Percentiles rank a stretch among this genome's conserved stretches.
These are phyloP conservation scores for Fusarium chaquense DNA, from an alignment of 2,329 filamentous ascomycete species.

Conservation along the genomic window DNA sequence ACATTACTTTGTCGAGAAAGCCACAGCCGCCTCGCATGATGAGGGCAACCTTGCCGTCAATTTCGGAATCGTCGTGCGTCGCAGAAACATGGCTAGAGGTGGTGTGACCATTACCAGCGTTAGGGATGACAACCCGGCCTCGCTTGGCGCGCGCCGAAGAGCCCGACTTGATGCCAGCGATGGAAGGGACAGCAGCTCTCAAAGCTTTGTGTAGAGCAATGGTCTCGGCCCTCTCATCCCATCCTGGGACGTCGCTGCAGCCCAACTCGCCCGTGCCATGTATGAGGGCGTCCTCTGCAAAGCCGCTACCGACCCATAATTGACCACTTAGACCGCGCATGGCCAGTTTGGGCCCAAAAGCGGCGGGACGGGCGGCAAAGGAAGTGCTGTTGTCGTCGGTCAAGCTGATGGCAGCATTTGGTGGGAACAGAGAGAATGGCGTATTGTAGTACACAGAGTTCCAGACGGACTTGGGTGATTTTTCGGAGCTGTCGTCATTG, in stretches of 20 bases:
- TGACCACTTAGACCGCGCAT: slow-evolving; percentile 84
- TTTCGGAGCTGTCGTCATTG: slow-evolving; percentile 5
- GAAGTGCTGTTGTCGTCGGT: slow-evolving; percentile 99
- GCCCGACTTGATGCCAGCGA: slow-evolving; percentile 36
- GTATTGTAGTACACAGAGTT: slow-evolving; percentile 76
- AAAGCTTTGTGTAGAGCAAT: slow-evolving; percentile 57
- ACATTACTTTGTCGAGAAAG: slow-evolving; percentile 96
- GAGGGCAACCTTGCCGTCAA: slow-evolving; percentile 90
- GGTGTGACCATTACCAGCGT: slow-evolving; percentile 49
- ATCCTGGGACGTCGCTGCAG: slow-evolving; percentile 93
- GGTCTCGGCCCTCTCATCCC: slow-evolving; percentile 73
- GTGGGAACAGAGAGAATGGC: slow-evolving; percentile 90
- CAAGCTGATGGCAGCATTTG: slow-evolving; percentile 93
- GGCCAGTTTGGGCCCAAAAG: slow-evolving; percentile 86
- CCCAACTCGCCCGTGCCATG: slow-evolving; percentile 85
- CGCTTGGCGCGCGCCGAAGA: slow-evolving; percentile 45
- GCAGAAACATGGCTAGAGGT: slow-evolving; percentile 81
- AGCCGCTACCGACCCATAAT: slow-evolving; percentile 93
- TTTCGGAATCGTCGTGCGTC: slow-evolving; percentile 91
- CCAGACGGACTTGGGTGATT: slow-evolving; percentile 48
- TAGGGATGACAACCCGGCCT: slow-evolving; percentile 52
- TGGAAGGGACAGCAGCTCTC: slow-evolving; percentile 46
- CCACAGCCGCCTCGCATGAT: slow-evolving; percentile 94
- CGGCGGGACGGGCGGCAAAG: slow-evolving; percentile 91
- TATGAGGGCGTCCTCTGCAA: slow-evolving; percentile 79